phyloP scores from a whole-genome alignment of 2,329 filamentous ascomycete genomes.

The Coniochaeta hoffmannii region DNA sequence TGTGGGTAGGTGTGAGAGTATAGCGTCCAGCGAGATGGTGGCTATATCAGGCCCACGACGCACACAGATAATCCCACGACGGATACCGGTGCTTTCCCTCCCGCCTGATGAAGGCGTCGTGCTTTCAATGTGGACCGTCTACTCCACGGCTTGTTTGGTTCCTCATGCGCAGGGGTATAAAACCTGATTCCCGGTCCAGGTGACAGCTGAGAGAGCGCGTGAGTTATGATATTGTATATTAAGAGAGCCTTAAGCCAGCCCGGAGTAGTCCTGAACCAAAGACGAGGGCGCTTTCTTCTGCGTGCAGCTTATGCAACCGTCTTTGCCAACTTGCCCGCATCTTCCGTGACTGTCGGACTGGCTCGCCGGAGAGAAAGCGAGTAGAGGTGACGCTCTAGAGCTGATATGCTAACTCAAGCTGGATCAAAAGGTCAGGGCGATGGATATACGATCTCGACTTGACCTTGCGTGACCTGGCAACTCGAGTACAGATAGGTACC shows the following conservation, averaged over 20 bases:
- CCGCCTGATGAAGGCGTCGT: not conserved
- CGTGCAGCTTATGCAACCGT: not conserved
- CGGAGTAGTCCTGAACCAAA: not conserved
- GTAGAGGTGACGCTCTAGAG: not conserved
- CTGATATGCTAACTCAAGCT: too few relatives aligned
- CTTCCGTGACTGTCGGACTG: too few relatives aligned
- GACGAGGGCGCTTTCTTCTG: not conserved
- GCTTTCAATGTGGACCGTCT: not conserved
- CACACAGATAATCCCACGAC: slow-evolving; percentile 15
- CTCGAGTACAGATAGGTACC: not conserved
- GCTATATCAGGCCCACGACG: slow-evolving; percentile 11
- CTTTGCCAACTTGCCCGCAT: not conserved
- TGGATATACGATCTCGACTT: not conserved
- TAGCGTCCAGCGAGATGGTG: slow-evolving; percentile 3
- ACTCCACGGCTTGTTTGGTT: not conserved
- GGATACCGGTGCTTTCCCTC: slow-evolving; percentile 7
- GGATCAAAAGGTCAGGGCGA: too few relatives aligned
- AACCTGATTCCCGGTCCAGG: slow-evolving; percentile 2
- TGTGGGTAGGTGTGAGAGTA: not conserved
- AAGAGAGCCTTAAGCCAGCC: not conserved
- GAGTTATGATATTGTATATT: not conserved
- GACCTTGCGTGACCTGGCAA: not conserved
- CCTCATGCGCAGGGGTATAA: not conserved
- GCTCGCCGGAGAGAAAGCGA: not conserved
- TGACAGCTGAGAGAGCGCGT: not conserved